phyloP scores from a whole-genome alignment of 768 basidiomycete species.

The Imleria badia region DNA sequence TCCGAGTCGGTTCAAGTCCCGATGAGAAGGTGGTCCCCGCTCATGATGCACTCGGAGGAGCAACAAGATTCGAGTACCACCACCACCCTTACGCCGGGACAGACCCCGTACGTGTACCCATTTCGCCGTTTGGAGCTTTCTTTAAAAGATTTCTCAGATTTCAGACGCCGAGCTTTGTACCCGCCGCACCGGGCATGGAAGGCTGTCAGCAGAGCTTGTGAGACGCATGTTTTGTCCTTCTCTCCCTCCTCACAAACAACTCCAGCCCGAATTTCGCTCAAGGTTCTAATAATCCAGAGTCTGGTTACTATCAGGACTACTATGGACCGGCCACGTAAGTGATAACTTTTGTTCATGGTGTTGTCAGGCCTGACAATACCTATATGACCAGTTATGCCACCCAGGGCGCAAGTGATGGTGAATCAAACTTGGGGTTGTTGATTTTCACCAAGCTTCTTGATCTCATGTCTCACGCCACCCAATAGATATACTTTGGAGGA shows the following conservation, averaged over 20 bases:
- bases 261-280: slow-evolving; percentile 10
- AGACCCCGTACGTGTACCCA: slow-evolving; percentile 13
- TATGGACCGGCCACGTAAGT: slow-evolving; percentile 17
- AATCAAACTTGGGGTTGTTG: slow-evolving; percentile 12
- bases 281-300: background rate
- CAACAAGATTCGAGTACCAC: slow-evolving; percentile 3
- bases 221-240: background rate
- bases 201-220: slow-evolving; percentile 15
- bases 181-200: background rate
- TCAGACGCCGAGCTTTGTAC: background rate
- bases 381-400: slow-evolving; percentile 7
- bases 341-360: background rate
- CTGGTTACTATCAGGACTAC: slow-evolving; percentile 5
- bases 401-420: background rate
- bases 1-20: background rate
- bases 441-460: slow-evolving; percentile 10
- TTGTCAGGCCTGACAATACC: background rate
- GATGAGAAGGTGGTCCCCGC: slow-evolving; percentile 1
- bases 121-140: background rate
- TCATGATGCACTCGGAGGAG: background rate
- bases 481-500: slow-evolving; percentile 13
- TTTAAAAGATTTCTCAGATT: slow-evolving; percentile 4
- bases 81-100: background rate
- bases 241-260: background rate
- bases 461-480: slow-evolving; percentile 9